phyloP scores from a whole-genome alignment of 2,329 filamentous ascomycete species.

The Penicillium capsulatum region DNA sequence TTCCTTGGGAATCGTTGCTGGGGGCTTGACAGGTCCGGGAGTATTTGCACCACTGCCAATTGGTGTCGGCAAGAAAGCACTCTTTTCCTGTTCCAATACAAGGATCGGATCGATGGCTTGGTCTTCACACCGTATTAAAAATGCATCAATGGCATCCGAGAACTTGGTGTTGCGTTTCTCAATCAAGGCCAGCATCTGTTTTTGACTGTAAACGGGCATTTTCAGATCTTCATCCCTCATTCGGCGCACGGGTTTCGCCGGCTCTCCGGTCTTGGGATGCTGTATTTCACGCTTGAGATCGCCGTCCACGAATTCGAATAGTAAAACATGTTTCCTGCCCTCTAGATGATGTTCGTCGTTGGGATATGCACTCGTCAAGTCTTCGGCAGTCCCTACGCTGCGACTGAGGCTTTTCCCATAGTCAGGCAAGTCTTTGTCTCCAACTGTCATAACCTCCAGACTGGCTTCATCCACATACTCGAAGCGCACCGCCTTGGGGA shows the following conservation, averaged over 20 bases:
- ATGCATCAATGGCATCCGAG: slow-evolving; percentile 67
- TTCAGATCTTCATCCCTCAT: slow-evolving; percentile 75
- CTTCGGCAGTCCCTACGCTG: slow-evolving; percentile 27
- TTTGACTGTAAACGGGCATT: slow-evolving; percentile 89
- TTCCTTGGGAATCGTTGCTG: slow-evolving; percentile 71
- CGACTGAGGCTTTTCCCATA: slow-evolving; percentile 56
- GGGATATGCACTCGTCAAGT: slow-evolving; percentile 6
- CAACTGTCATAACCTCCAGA: slow-evolving; percentile 72
- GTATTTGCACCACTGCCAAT: slow-evolving; percentile 40
- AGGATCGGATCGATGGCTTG: slow-evolving; percentile 61
- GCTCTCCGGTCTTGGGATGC: slow-evolving; percentile 68
- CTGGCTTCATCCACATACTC: slow-evolving; percentile 79
- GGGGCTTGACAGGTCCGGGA: slow-evolving; percentile 50
- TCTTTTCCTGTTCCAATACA: slow-evolving; percentile 56
- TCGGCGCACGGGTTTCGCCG: slow-evolving; percentile 62
- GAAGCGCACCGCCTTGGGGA: slow-evolving; percentile 76
- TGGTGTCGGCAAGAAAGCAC: slow-evolving; percentile 60
- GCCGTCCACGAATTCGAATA: slow-evolving; percentile 90
- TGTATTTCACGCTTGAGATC: slow-evolving; percentile 79
- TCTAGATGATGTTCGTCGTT: slow-evolving; percentile 26
- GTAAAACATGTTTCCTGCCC: slow-evolving; percentile 61
- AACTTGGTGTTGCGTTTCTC: slow-evolving; percentile 88
- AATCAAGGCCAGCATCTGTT: slow-evolving; percentile 83
- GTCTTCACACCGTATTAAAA: slow-evolving; percentile 69
- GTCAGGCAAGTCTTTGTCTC: slow-evolving; percentile 53